These are phyloP conservation scores for Gorgonomyces haynaldii DNA, from an alignment of 192 early-diverging fungal genomes.

Conservation along the genomic window DNA sequence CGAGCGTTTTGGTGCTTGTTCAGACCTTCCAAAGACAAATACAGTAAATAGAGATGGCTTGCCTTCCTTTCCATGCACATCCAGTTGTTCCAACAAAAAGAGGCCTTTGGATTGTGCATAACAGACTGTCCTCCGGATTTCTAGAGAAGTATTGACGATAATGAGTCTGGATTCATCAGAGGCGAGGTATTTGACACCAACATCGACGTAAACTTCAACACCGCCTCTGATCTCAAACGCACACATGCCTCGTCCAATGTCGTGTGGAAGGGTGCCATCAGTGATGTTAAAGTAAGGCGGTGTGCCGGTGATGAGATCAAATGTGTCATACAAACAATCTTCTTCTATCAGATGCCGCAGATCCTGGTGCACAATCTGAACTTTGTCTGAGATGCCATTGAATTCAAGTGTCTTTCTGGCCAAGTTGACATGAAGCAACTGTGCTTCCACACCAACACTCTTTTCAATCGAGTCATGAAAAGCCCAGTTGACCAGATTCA, in stretches of 20 bases:
- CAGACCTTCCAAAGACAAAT: constrained; percentile 5
- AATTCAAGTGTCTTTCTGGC: constrained; percentile 13
- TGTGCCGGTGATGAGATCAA: constrained; percentile 29
- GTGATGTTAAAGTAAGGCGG: constrained; percentile 28
- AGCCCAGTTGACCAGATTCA: constrained; percentile 17
- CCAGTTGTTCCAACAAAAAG: constrained; percentile 13
- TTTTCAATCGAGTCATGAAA: constrained; percentile 10
- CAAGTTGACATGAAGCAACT: constrained; percentile 18
- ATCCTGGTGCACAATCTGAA: constrained; percentile 15
- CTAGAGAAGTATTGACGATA: constrained; percentile 18
- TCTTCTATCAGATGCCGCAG: constrained; percentile 8
- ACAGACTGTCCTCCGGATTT: constrained; percentile 12
- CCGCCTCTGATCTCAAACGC: constrained; percentile 30
- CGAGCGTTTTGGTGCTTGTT: background rate
- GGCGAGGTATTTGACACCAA: constrained; percentile 9
- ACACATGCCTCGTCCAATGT: constrained; percentile 22
- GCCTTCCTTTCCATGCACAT: constrained; percentile 12
- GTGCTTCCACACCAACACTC: constrained; percentile 26
- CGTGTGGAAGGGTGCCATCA: constrained; percentile 15
- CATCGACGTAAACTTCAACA: constrained; percentile 17
- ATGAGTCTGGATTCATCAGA: constrained; percentile 14
- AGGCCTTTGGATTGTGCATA: constrained; percentile 8
- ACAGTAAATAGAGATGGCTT: constrained; percentile 20
- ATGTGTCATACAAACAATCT: background rate
- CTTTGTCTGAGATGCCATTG: constrained; percentile 8